Evolutionary conservation across 2,329 filamentous ascomycete species (phyloP), one percentile per base, ranked within the genome.

Genomic region (Epichloe brachyelytri): DNA sequence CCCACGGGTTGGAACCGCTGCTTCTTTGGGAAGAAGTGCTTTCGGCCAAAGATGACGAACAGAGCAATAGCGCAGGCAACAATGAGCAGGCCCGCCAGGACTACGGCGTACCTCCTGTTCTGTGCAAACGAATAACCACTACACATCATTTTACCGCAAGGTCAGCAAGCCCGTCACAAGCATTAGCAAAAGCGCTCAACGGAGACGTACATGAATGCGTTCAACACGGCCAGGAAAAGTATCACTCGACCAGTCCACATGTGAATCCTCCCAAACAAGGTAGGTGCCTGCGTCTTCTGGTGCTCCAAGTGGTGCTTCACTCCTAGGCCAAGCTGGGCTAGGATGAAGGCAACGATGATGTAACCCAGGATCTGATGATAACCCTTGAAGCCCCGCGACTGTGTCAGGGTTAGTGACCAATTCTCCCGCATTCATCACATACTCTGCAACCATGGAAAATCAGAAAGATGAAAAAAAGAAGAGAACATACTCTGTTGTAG

Each of bases 291-390:
- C 2, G 74, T 78, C 60, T 69, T 66, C 58, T 72, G 75, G 61
- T 69, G 79, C 38, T 74, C 67, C 45, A 70, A 66, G 57, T 82
- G 79, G 56, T 82, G 76, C 51, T 79, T 56, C 54, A 76, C 68
- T 30, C 80, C 80, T 14, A 83, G 61, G 2, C 67, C 62, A 53
- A 79, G 74, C 57, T 82, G 78, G 5, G 60, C 65, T 15, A 83
- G 61, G 48, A 81, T 63, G 47, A 75, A 69, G 43, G 71, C 63
- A 44, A 78, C 66, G 39, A 80, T 65, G 15, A 82, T 60, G 51
- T 79, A 68, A 8, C 80, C 80, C 51, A 84, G 65, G 47, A 83
- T 68, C 58, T 83, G 79, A 58, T 83, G 80, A 8, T 70, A 64
- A 1, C 71, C 71, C 43, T 70, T 71, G 63, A 79, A 78, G 10